Conservation (phyloP, 1,139 yeast species). For the Blastobotrys serpentis region DNA sequence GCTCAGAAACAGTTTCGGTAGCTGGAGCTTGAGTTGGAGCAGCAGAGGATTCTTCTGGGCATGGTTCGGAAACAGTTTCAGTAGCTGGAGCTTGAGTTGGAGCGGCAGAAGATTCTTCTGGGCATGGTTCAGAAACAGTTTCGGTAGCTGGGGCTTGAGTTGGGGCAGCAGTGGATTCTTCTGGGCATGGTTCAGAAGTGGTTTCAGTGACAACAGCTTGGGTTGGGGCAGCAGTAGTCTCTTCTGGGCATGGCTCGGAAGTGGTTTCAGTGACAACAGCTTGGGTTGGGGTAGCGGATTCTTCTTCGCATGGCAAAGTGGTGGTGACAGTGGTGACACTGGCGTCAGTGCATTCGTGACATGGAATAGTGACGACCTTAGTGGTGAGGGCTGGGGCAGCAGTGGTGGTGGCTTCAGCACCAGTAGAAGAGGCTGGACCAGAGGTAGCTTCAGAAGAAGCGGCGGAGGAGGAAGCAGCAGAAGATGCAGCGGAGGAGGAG, state of each 20-base stretch:
- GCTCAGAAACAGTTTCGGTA: constrained; percentile 4
- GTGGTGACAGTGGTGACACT: constrained; percentile 2
- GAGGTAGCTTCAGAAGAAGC: constrained; percentile 7
- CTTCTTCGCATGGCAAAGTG: constrained; percentile 5
- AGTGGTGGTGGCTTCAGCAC: constrained; percentile 2
- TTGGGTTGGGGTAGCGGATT: constrained; percentile 1
- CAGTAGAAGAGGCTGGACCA: constrained; percentile 2
- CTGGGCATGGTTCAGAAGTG: constrained; percentile 3
- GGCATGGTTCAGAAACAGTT: background rate
- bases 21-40: constrained; percentile 6
- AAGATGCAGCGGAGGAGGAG: background rate
- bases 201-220: constrained; percentile 8
- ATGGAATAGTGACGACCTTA: constrained; percentile 7
- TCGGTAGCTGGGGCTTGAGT: constrained; percentile 4
- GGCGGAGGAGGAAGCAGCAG: background rate
- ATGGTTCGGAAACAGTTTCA: constrained; percentile 1
- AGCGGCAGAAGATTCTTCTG: background rate
- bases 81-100: constrained; percentile 5
- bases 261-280: constrained; percentile 5
- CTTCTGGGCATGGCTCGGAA: constrained; percentile 7
- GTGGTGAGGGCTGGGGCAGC: background rate
- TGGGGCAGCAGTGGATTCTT: constrained; percentile 5
- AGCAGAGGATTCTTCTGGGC: background rate
- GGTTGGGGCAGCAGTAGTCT: constrained; percentile 1
- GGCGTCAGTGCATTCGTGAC: constrained; percentile 6